These are phyloP conservation scores for Penicillium coffeae DNA, from an alignment of 495 filamentous ascomycete genomes.

Conservation along the genomic window DNA sequence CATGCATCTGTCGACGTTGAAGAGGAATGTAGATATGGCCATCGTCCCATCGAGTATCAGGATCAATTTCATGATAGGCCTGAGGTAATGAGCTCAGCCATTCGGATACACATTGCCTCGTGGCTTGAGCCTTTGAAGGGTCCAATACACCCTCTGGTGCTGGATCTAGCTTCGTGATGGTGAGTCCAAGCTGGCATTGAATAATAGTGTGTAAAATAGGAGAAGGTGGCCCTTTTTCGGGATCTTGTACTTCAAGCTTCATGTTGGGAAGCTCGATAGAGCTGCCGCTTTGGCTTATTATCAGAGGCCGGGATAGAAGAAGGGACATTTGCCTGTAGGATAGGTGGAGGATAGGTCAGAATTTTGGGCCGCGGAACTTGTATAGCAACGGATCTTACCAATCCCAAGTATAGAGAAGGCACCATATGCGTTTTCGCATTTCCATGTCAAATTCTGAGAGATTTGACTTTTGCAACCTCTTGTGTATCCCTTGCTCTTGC, in stretches of 20 bases:
- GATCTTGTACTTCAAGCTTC: conserved; percentile 16
- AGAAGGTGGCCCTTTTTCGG: conserved; percentile 12
- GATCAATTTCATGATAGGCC: conserved; percentile 33
- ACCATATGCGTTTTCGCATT: conserved; percentile 36
- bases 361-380: neutral
- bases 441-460: conserved; percentile 41
- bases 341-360: no score
- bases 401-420: conserved; percentile 37
- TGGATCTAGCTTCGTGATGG: conserved; percentile 12
- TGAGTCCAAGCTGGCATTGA: conserved; percentile 22
- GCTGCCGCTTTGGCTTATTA: conserved; percentile 20
- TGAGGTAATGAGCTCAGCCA: conserved; percentile 42
- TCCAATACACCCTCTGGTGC: conserved; percentile 7
- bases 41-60: conserved; percentile 45
- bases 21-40: conserved; percentile 38
- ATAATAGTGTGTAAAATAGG: conserved; percentile 21
- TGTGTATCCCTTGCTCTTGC: conserved; percentile 51
- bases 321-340: conserved; percentile 30
- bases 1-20: conserved; percentile 48
- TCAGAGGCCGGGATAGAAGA: conserved; percentile 23
- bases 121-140: conserved; percentile 9
- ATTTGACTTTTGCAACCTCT: conserved; percentile 27
- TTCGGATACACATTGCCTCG: conserved; percentile 29
- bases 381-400: conserved; percentile 18
- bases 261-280: conserved; percentile 23